These are phyloP conservation scores for Leccinum broughii DNA, from an alignment of 768 basidiomycete genomes.

Conservation along the genomic window DNA sequence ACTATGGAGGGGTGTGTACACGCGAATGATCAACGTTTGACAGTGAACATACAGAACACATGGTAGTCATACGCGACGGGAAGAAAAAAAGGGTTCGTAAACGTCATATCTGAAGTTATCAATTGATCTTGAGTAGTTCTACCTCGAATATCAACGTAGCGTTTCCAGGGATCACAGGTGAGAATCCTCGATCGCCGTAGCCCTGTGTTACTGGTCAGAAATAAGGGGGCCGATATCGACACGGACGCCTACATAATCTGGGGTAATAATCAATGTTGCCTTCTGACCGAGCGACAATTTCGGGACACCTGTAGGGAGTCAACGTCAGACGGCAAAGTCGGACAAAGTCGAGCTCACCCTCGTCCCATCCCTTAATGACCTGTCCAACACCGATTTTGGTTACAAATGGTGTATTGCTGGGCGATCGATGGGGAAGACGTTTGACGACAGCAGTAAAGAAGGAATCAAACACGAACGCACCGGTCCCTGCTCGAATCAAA, in stretches of 20 bases:
- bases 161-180: slow-evolving; percentile 77
- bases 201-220: slow-evolving; percentile 43
- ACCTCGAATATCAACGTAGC: slow-evolving; percentile 79
- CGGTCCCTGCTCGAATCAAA: slow-evolving; percentile 82
- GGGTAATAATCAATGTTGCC: slow-evolving; percentile 60
- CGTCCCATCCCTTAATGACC: slow-evolving; percentile 91
- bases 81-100: slow-evolving; percentile 21
- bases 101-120: slow-evolving; percentile 22
- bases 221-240: slow-evolving; percentile 1
- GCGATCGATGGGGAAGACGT: slow-evolving; percentile 10
- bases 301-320: slow-evolving; percentile 56
- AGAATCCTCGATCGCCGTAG: slow-evolving; percentile 74
- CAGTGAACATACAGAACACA: slow-evolving; percentile 29
- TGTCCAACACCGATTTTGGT: slow-evolving; percentile 77
- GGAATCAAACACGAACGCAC: slow-evolving; percentile 38
- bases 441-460: background rate
- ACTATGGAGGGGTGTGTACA: slow-evolving; percentile 3
- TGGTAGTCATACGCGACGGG: slow-evolving; percentile 16
- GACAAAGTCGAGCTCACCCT: slow-evolving; percentile 50
- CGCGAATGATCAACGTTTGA: slow-evolving; percentile 18
- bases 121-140: slow-evolving; percentile 74
- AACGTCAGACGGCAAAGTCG: background rate
- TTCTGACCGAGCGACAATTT: slow-evolving; percentile 77
- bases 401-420: slow-evolving; percentile 59
- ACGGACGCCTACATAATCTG: slow-evolving; percentile 70